A percentile compares a stretch with the other conserved stretches of the same genome.
Conservation (phyloP, 352 stramenopile species). For the Phytophthora cactorum region DNA sequence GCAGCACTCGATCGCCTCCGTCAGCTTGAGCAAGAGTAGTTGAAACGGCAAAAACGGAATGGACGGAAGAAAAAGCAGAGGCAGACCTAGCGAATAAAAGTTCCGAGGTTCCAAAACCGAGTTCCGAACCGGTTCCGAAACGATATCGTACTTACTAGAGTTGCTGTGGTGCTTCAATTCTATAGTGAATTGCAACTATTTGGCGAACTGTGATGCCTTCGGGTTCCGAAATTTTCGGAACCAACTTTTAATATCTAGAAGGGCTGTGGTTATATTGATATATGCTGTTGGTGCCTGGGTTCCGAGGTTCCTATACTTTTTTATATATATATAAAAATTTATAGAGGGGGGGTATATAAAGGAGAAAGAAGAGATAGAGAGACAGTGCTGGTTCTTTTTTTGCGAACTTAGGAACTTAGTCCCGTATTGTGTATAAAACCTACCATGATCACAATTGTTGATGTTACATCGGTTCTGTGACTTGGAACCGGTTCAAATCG, state of each 20-base stretch:
- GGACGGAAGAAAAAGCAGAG: constrained; percentile 13
- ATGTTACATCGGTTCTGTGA: no score
- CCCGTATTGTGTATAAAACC: no score
- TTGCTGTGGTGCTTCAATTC: no score
- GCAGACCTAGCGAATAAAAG: not conserved
- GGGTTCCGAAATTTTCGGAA: not conserved
- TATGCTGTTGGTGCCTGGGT: not conserved
- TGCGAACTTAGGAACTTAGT: no score
- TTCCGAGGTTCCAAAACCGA: not conserved
- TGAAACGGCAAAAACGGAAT: constrained; percentile 16
- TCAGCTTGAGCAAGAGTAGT: constrained; percentile 37
- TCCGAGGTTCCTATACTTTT: constrained; percentile 5
- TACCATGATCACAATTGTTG: no score
- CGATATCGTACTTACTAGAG: not conserved
- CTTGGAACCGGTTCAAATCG: no score
- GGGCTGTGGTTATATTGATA: not conserved
- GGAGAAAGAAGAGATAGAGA: not conserved
- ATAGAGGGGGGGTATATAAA: not conserved
- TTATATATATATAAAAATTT: not conserved
- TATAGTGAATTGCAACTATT: no score
- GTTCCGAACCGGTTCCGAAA: constrained; percentile 1
- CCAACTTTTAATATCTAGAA: constrained; percentile 7
- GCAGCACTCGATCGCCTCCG: constrained; percentile 24
- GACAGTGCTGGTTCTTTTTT: no score
- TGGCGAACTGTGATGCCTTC: not conserved